Evolutionary conservation across 257 asterid genomes (phyloP).

Genomic region (Buddleja alternifolia): DNA sequence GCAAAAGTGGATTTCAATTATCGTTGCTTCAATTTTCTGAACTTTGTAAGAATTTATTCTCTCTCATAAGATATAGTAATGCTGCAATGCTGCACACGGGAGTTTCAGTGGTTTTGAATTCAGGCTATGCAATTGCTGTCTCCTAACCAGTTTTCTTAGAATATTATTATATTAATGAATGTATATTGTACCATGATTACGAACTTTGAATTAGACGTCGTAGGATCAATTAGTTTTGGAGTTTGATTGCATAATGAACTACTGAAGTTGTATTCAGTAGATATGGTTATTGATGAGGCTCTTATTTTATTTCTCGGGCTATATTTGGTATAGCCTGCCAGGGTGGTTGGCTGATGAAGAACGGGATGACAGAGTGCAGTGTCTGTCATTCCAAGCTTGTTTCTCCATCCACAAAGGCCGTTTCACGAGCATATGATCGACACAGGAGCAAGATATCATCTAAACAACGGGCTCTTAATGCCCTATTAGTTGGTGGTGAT

Average conservation of each 20-base stretch:
- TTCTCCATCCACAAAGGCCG: slow-evolving; percentile 58
- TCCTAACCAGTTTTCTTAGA: background rate
- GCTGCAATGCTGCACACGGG: background rate
- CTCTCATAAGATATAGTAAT: slow-evolving; percentile 25
- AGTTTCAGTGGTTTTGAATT: background rate
- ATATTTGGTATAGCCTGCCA: slow-evolving; percentile 37
- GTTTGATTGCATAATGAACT: slow-evolving; percentile 4
- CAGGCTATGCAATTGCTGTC: slow-evolving; percentile 8
- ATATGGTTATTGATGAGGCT: slow-evolving; percentile 22
- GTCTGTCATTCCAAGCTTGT: slow-evolving; percentile 85
- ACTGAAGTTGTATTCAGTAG: slow-evolving; percentile 4
- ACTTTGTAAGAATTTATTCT: slow-evolving; percentile 18
- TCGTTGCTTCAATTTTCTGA: background rate
- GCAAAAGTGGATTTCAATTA: slow-evolving; percentile 8
- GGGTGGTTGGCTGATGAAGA: slow-evolving; percentile 49
- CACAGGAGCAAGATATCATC: slow-evolving; percentile 70
- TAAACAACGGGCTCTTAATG: slow-evolving; percentile 70
- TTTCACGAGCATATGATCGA: slow-evolving; percentile 73
- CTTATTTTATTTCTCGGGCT: slow-evolving; percentile 31
- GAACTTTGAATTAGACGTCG: background rate
- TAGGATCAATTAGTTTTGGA: background rate
- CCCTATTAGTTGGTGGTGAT: slow-evolving; percentile 72
- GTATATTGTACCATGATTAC: slow-evolving; percentile 12
- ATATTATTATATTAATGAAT: slow-evolving; percentile 7
- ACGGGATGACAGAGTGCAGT: slow-evolving; percentile 83